Base-by-base conservation (phyloP, 2,329 filamentous ascomycete genomes). In the Botrytis byssoidea region DNA sequence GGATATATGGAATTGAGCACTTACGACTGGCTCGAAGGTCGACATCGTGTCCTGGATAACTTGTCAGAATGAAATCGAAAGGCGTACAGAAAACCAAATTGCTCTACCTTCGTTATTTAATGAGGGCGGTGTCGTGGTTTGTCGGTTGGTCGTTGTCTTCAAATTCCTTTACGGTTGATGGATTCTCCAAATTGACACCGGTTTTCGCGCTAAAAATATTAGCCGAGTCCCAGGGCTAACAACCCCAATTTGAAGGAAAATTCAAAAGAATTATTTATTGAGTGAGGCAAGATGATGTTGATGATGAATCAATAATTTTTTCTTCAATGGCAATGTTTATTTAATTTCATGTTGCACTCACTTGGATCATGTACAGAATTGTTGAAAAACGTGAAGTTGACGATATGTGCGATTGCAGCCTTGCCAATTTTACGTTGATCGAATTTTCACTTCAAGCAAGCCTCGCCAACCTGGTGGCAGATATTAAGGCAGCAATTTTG, bases 1-100 rank as follows among this genome's bases (percentile, higher is more conserved):
- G 25, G 55, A 57, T n/a, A 16, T 35, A 22, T 40, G 40, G 63
- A 64, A 72, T 68, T 74, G 75, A 69, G 59, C 82, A 91, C 89
- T 91, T 86, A 91, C 90, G 87, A 90, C 89, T 85, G 85, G 83
- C 87, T 91, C 90, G 85, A 91, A 91, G 82, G 87, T 88, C 84
- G 89, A 91, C 89, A 91, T 91, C 83, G 86, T 88, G 81, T 80
- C 79, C 78, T 80, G 76, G 25, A 78, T 79, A 79, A 77, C 79
- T 77, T 74, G 74, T 74, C 77, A 79, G 81, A 79, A 80, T 80
- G 79, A 79, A 46, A 61, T 69, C 35, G 32, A 60, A 68, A 73
- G n/a, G 35, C 40, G 46, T 66, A 60, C 51, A 40, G 35, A n/a
- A 60, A 35, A 22, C 51, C 22, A 44, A 60, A 42, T 48, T 80